Conservation (phyloP, 2,329 filamentous ascomycete genomes). For the Fusarium odoratissimum region DNA sequence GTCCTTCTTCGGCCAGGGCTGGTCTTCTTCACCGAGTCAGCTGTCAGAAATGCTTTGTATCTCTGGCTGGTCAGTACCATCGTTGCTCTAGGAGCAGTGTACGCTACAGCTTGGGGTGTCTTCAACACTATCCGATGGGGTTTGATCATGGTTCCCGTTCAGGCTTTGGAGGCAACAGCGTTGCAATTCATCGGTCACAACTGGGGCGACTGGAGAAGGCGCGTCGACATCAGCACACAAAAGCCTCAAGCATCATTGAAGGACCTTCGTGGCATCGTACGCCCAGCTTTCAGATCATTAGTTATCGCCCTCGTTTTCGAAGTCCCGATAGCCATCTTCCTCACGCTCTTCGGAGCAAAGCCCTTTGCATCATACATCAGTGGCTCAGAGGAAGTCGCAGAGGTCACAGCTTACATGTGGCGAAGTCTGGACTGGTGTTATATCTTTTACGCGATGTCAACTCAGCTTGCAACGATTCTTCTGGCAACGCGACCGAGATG, state of each 20-base stretch:
- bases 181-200: conserved; percentile 74
- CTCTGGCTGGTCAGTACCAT: conserved; percentile 77
- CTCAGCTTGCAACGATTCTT: conserved; percentile 72
- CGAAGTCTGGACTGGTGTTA: conserved; percentile 73
- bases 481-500: conserved; percentile 72
- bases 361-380: conserved; percentile 73
- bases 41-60: conserved; percentile 75
- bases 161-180: conserved; percentile 73
- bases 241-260: conserved; percentile 29
- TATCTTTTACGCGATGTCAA: conserved; percentile 74
- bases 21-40: conserved; percentile 72
- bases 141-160: conserved; percentile 78
- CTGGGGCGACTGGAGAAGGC: conserved; percentile 66
- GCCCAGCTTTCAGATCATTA: conserved; percentile 65
- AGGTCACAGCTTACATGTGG: conserved; percentile 75
- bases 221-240: conserved; percentile 38
- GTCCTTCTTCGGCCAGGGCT: conserved; percentile 67
- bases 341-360: conserved; percentile 68
- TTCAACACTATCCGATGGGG: conserved; percentile 82
- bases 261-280: conserved; percentile 53
- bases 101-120: conserved; percentile 78
- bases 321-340: conserved; percentile 70
- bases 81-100: conserved; percentile 70
- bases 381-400: conserved; percentile 65
- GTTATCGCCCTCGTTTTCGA: conserved; percentile 68